A percentile compares a stretch with the other conserved stretches of the same genome.
Evolutionary conservation across 1,139 yeast genomes (phyloP).

Genomic region (Eremothecium sinecaudum): DNA sequence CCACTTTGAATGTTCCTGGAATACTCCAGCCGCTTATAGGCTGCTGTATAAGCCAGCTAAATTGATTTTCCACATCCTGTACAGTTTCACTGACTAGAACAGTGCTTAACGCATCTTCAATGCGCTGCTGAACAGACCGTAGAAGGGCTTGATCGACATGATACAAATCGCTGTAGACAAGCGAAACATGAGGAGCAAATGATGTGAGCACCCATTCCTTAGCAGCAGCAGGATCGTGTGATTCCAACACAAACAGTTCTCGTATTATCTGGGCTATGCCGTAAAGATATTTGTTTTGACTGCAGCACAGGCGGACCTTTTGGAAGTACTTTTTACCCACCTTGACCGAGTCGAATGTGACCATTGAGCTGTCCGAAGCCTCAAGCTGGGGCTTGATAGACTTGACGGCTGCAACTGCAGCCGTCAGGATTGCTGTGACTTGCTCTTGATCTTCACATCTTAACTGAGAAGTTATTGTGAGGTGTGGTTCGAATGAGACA

Average conservation of each 20-base stretch:
- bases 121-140: slow-evolving; percentile 58
- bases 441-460: slow-evolving; percentile 43
- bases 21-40: slow-evolving; percentile 21
- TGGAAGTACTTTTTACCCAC: slow-evolving; percentile 44
- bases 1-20: slow-evolving; percentile 56
- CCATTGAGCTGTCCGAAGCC: slow-evolving; percentile 23
- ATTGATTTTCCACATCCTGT: slow-evolving; percentile 31
- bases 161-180: slow-evolving; percentile 57
- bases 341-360: slow-evolving; percentile 29
- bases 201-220: slow-evolving; percentile 46
- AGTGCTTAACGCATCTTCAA: slow-evolving; percentile 47
- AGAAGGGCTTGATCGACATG: slow-evolving; percentile 65
- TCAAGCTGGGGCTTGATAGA: slow-evolving; percentile 24
- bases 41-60: slow-evolving; percentile 18
- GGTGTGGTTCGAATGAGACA: slow-evolving; percentile 63
- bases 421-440: slow-evolving; percentile 52
- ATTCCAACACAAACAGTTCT: slow-evolving; percentile 49
- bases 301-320: slow-evolving; percentile 54
- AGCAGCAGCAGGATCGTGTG: slow-evolving; percentile 15
- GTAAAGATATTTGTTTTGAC: slow-evolving; percentile 46
- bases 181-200: slow-evolving; percentile 65
- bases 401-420: slow-evolving; percentile 56
- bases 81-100: background rate
- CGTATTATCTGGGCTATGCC: slow-evolving; percentile 62
- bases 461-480: slow-evolving; percentile 61